Evolutionary conservation across 2,329 filamentous ascomycete genomes (phyloP).

Genomic region (Mollisiaceae sp.): DNA sequence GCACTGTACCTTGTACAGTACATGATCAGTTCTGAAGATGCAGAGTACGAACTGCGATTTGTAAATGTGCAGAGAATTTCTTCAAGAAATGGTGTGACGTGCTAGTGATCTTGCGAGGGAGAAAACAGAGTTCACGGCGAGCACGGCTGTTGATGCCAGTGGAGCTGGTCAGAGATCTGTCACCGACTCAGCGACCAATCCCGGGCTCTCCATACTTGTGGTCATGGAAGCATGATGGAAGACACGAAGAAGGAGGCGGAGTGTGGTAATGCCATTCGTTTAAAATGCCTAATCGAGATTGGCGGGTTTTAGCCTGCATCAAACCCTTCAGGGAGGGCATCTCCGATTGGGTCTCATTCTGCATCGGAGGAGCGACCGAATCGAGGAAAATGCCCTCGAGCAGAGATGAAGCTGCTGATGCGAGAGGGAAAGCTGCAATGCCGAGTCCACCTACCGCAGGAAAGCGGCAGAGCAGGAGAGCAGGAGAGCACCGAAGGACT

Average conservation of each 20-base stretch:
- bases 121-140: background rate
- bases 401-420: background rate
- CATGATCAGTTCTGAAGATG: background rate
- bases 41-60: background rate
- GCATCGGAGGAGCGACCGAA: background rate
- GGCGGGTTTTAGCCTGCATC: slow-evolving; percentile 1
- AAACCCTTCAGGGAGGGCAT: background rate
- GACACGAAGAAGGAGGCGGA: slow-evolving; percentile 28
- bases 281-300: slow-evolving; percentile 8
- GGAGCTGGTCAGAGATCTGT: slow-evolving; percentile 7
- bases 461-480: too few species aligned
- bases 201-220: slow-evolving; percentile 12
- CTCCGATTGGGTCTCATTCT: background rate
- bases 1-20: slow-evolving; percentile 20
- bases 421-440: background rate
- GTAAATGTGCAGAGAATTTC: background rate
- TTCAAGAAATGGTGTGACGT: background rate
- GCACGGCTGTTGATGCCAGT: background rate
- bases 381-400: background rate
- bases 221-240: slow-evolving; percentile 26
- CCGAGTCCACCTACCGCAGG: slow-evolving; percentile 6
- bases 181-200: slow-evolving; percentile 22
- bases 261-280: slow-evolving; percentile 2
- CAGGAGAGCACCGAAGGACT: slow-evolving; percentile 6
- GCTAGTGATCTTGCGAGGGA: background rate